Evolutionary conservation across 192 early-diverging fungal species (phyloP), one percentile per base, ranked within the genome.

Genomic region (Chytriomyces sp.): DNA sequence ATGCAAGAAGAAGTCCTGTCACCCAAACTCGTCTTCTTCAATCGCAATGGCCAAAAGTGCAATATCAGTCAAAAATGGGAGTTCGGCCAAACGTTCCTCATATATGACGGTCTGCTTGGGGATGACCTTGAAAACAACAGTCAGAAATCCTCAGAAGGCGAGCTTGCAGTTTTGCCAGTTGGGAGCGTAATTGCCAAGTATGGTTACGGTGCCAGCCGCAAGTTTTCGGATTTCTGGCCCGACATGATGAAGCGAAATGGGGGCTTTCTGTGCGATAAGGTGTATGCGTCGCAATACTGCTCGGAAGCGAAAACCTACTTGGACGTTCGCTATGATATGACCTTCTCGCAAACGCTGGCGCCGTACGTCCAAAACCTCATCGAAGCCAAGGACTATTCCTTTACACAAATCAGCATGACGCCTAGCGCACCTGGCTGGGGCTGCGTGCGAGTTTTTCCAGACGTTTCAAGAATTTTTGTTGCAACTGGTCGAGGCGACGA

Each of bases 231-330:
- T 1, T 67, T 67, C 46, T 67, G 66, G 66, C 66, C 66, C 9
- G 46, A 13, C 8, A 45, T 45, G 7, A 6, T 24, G 13, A 10
- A 48, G n/a, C 20, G 66, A 9, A 6, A 16, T 48, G 47, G 28
- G 0, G 35, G 13, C 13, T 47, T 18, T 26, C 2, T 3, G 1
- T 67, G 66, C 66, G 66, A 67, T 11, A 23, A 18, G 20, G 66
- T 67, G 0, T 67, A 48, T 67, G 66, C 66, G 1, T n/a, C 66
- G 0, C 66, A 67, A 67, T 67, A 67, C 23, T 67, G 66, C 44
- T 67, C 66, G 11, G 0, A 1, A 11, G 1, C 46, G 0, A 2
- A 67, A 45, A 18, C 66, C 47, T 28, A 67, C 8, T 45, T 67
- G 28, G 66, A 67, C 1, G 5, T 67, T 45, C 23, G 66, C 23